Evolutionary conservation across 306 rosid genomes (phyloP), one percentile per base, ranked within the genome.

Genomic region (Sophora flavescens): DNA sequence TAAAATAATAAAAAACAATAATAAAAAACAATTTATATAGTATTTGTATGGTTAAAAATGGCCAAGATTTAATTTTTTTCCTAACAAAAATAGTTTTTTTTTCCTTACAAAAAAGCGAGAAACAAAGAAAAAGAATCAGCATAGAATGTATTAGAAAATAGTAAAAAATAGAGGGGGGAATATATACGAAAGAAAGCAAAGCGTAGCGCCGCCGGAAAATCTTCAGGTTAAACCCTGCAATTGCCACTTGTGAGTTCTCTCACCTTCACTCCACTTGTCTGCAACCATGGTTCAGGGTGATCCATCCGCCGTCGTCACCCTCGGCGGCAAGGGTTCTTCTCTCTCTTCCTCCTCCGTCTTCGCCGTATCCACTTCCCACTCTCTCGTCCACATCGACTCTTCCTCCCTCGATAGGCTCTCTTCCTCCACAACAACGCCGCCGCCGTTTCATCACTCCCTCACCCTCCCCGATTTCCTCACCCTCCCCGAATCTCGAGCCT

Each of bases 251-350:
- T 18, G n/a, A 8, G 6, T 52, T 52, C 22, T 61, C 51, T 61
- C 51, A 4, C 30, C 17, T 15, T 8, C 22, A 3, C 5, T 36
- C 41, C 42, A n/a, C 17, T 9, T 48, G 28, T 8, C 80, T 57
- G 41, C 45, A 62, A n/a, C 75, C 2, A 93, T 94, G 98, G 88
- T 79, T 30, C 81, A 78, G 87, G 88, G 83, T 33, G 87, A 74
- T 69, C 38, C 77, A 14, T 74, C 87, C 39, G 81, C 84, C 42
- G 66, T 89, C 32, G 66, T 89, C 1, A 89, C 93, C 1, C 75
- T 92, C 6, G 99, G 98, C 1, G 97, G 87, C 79, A 95, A 92
- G 79, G 93, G 91, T 30, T 87, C 91, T 2, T 74, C 97, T 39
- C 90, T 92, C 36, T 83, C 97, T 10, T 90, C 98, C 66, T 78